These are phyloP conservation scores for Anthostomella pinea DNA, from an alignment of 2,329 filamentous ascomycete species.

Conservation along the genomic window DNA sequence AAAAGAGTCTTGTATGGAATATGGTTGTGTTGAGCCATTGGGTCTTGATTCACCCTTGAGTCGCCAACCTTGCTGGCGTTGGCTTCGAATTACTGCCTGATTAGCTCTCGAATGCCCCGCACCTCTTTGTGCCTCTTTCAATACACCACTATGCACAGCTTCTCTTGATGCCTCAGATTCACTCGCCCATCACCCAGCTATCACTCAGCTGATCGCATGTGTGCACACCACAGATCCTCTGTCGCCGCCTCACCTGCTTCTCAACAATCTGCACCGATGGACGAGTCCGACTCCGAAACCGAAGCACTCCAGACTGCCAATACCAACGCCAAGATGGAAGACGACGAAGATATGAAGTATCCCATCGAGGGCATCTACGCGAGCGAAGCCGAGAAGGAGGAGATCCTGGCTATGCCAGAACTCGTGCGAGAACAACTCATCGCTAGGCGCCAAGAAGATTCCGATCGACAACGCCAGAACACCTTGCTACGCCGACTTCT, in stretches of 20 bases:
- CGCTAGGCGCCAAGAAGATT: constrained; percentile 79
- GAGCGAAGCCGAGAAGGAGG: constrained; percentile 68
- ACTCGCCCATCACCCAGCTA: neutral
- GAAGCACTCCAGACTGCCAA: constrained; percentile 48
- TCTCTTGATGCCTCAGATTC: neutral
- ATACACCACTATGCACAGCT: too few species aligned
- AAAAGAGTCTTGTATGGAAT: neutral
- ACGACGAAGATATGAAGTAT: constrained; percentile 61
- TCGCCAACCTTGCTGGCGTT: neutral
- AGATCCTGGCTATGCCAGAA: constrained; percentile 84
- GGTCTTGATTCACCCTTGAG: neutral
- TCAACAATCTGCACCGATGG: constrained; percentile 81
- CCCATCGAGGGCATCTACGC: constrained; percentile 86
- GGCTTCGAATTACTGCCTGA: too few species aligned
- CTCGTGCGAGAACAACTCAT: constrained; percentile 88
- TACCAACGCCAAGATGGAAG: constrained; percentile 33
- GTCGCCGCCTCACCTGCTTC: constrained; percentile 69
- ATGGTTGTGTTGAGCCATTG: neutral
- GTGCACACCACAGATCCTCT: constrained; percentile 56
- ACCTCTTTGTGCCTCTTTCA: too few species aligned
- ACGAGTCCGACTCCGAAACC: constrained; percentile 79
- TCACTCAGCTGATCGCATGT: too few species aligned
- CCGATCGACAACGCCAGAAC: constrained; percentile 79
- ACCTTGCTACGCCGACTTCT: constrained; percentile 76
- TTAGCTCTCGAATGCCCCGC: too few species aligned